Percentiles rank a stretch among this genome's conserved stretches.
phyloP scores from a whole-genome alignment of 495 filamentous ascomycete genomes.

The Jackrogersella multiformis region DNA sequence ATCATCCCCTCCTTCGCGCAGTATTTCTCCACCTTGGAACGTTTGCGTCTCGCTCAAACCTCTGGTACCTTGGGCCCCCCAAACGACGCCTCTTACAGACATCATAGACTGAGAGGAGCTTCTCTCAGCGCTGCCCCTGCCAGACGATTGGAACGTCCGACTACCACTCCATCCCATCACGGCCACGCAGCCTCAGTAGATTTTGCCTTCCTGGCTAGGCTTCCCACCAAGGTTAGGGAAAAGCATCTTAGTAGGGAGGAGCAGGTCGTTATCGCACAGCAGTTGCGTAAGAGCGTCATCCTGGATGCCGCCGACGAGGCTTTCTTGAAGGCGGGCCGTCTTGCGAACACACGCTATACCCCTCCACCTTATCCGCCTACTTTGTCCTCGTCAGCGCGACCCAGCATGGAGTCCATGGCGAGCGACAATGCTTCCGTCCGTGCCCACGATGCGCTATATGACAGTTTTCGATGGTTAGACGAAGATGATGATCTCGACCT shows the following conservation, averaged over 20 bases:
- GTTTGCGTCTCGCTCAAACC: constrained; percentile 68
- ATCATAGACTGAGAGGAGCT: constrained; percentile 47
- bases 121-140: constrained; percentile 52
- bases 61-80: constrained; percentile 46
- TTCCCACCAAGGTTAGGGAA: constrained; percentile 76
- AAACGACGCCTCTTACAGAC: constrained; percentile 52
- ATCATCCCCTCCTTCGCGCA: constrained; percentile 45
- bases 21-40: constrained; percentile 75
- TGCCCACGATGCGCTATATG: constrained; percentile 60
- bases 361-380: constrained; percentile 43
- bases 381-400: constrained; percentile 39
- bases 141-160: constrained; percentile 44
- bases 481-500: constrained; percentile 80
- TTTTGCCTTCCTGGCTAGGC: constrained; percentile 73
- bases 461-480: constrained; percentile 82
- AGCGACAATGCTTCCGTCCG: constrained; percentile 29
- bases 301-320: constrained; percentile 77
- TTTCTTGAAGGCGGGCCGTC: constrained; percentile 61
- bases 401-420: constrained; percentile 51
- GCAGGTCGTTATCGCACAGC: constrained; percentile 67
- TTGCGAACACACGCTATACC: constrained; percentile 49
- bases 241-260: constrained; percentile 79
- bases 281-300: constrained; percentile 66
- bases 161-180: constrained; percentile 41
- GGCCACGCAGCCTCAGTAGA: constrained; percentile 63